Evolutionary conservation across 78 protist genomes (phyloP), one percentile per base, ranked within the genome.

Genomic region (Salpingoeca rosetta): DNA sequence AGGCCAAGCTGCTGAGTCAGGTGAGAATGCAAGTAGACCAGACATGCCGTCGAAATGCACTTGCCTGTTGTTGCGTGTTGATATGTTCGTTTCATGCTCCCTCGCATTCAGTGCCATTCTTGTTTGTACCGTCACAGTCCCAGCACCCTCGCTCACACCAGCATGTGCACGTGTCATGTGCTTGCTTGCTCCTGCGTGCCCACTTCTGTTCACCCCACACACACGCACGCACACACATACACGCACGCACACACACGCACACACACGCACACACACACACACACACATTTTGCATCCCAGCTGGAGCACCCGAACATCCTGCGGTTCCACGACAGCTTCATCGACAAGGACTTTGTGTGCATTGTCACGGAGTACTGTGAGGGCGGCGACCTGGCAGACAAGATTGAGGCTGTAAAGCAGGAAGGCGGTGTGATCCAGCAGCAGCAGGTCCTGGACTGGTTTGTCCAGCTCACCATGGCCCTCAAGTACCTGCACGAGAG

Each of bases 291-390:
- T 51, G 7, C 31, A 7, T 51, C 17, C 17, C 17, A 73, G 77
- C 12, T 76, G 39, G 44, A 38, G 25, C 81, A 76, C 22, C 39
- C 39, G 37, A 39, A 39, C 43, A 76, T 76, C 39, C 38, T 76
- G 2, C 31, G 24, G 44, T 76, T 24, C 81, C 3, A 3, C 22
- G 81, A n/a, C 24, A 3, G 38, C 25, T 76, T 76, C 28, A 42
- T 76, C 24, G 44, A 76, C 24, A 25, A 22, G 43, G 43, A 76
- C 38, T 10, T 38, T 12, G 82, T 87, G 37, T 82, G 37, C 82
- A 83, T 90, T 24, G 88, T 88, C 7, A 84, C 82, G 12, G 92
- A 87, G 65, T 88, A n/a, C 25, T 87, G 84, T 12, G 87, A 78
- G 36, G 44, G 87, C 76, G 92, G 92, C 72, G 90, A 87, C 57